These are phyloP conservation scores for Streptanthus diversifolius DNA, from an alignment of 345 rosid species.

Conservation along the genomic window DNA sequence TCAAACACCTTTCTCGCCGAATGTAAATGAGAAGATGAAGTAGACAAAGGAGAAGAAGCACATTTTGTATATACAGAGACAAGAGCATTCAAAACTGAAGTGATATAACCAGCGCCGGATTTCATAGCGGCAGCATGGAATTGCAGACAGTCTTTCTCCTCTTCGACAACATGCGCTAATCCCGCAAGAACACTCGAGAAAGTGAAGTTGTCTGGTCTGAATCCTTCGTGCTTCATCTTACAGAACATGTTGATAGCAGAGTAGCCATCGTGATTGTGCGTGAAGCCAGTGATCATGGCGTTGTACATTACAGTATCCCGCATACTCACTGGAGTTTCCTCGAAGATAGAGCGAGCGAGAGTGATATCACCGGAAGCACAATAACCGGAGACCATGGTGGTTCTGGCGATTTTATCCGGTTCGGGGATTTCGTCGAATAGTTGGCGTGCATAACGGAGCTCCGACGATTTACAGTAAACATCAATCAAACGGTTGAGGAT, in stretches of 20 bases:
- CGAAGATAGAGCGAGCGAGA: constrained; percentile 17
- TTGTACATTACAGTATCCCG: constrained; percentile 39
- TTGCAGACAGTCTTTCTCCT: constrained; percentile 34
- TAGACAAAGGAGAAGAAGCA: constrained; percentile 9
- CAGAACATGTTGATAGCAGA: constrained; percentile 26
- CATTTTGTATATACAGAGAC: constrained; percentile 34
- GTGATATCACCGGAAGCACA: constrained; percentile 21
- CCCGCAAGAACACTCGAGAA: constrained; percentile 31
- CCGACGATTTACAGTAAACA: constrained; percentile 35
- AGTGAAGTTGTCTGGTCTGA: constrained; percentile 37
- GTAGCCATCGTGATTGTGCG: constrained; percentile 26
- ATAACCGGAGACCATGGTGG: constrained; percentile 39
- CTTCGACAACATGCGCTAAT: constrained; percentile 20
- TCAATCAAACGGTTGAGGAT: constrained; percentile 34
- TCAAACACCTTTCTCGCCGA: constrained; percentile 35
- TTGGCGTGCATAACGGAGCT: constrained; percentile 30
- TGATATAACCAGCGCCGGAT: constrained; percentile 28
- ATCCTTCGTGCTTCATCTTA: constrained; percentile 29
- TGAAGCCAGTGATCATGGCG: constrained; percentile 38
- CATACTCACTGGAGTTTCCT: constrained; percentile 26
- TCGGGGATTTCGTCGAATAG: constrained; percentile 31
- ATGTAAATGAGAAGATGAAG: constrained; percentile 3
- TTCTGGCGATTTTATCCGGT: constrained; percentile 38
- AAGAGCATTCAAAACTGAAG: constrained; percentile 34
- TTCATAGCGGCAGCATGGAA: constrained; percentile 36